Base-by-base conservation (phyloP, 164 flowering plant genomes). In the Sedum album region DNA sequence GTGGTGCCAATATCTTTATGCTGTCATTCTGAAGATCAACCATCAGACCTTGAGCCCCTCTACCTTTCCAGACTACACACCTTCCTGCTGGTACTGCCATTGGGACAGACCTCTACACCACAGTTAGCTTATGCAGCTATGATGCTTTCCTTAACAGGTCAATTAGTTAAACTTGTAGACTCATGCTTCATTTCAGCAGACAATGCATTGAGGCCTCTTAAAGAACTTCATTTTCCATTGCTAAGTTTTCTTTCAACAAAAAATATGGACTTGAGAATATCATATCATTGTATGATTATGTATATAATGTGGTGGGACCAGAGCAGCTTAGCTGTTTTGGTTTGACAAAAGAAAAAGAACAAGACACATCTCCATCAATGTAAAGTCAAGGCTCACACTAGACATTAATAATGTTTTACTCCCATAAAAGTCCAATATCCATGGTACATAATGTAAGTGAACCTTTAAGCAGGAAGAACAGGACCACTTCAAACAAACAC, bases 361-460 rank as follows among this genome's bases (percentile, higher is more conserved):
- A 55, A 28, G 15, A 55, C 20, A 18, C 3, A 11, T 55, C 31
- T 55, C 18, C 4, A 55, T 26, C 61, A 55, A 26, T 10, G 2
- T 55, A 55, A 55, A 55, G 61, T 55, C 31, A 55, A 55, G 31
- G 31, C 57, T 21, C 57, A 51, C 57, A 51, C 57, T 26, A 51
- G 57, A 51, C 57, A 51, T 21, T 21, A 21, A 51, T 51, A 21
- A 51, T n/a, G n/a, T n/a, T n/a, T n/a, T n/a, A n/a, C n/a, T n/a
- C n/a, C n/a, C n/a, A n/a, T 51, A 23, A n/a, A 51, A 51, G 57
- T n/a, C 57, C 57, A 9, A 23, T 51, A 51, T 5, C 26, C 57
- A 51, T n/a, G 57, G 11, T 26, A 51, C 21, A 26, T 5, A 51
- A 7, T 35, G 7, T 3, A 3, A 35, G 38, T 35, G 7, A 35